phyloP scores from a whole-genome alignment of 2,329 filamentous ascomycete species.

The Laburnicola sp. region DNA sequence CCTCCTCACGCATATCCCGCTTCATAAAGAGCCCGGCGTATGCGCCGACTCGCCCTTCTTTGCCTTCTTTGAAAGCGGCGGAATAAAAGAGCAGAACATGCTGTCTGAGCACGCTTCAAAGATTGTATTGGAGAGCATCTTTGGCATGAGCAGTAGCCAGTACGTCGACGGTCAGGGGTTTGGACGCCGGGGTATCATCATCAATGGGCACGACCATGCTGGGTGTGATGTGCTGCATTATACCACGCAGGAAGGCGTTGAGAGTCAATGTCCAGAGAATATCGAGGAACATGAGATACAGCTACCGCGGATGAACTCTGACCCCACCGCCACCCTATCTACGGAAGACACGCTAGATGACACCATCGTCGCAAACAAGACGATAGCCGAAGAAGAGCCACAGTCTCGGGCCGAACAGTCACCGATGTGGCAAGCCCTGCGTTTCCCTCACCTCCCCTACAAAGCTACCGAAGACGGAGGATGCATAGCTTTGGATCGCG shows the following conservation, averaged over 20 bases:
- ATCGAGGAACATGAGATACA: constrained; percentile 20
- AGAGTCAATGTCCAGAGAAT: constrained; percentile 15
- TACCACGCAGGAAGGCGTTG: constrained; percentile 26
- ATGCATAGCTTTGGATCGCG: constrained; percentile 19
- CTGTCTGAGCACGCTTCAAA: constrained; percentile 70
- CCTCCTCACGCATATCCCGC: constrained; percentile 86
- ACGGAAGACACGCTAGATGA: constrained; percentile 4
- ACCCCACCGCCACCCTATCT: neutral
- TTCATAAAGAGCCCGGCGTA: constrained; percentile 79
- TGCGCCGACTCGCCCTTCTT: constrained; percentile 87
- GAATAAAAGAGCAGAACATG: constrained; percentile 89
- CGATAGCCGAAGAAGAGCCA: constrained; percentile 3
- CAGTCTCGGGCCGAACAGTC: constrained; percentile 5
- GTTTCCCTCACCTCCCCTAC: constrained; percentile 21
- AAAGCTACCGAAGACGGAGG: constrained; percentile 41
- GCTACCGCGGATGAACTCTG: constrained; percentile 14
- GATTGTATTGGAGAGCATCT: constrained; percentile 79
- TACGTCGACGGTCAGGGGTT: constrained; percentile 62
- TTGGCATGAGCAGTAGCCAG: constrained; percentile 70
- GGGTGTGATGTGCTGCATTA: constrained; percentile 91
- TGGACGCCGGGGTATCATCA: constrained; percentile 74
- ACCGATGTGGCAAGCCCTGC: constrained; percentile 29
- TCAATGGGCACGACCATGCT: constrained; percentile 94
- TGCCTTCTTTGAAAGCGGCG: constrained; percentile 69
- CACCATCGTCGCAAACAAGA: constrained; percentile 2